Conservation (phyloP, 2,329 filamentous ascomycete genomes). For the Metarhizium album region DNA sequence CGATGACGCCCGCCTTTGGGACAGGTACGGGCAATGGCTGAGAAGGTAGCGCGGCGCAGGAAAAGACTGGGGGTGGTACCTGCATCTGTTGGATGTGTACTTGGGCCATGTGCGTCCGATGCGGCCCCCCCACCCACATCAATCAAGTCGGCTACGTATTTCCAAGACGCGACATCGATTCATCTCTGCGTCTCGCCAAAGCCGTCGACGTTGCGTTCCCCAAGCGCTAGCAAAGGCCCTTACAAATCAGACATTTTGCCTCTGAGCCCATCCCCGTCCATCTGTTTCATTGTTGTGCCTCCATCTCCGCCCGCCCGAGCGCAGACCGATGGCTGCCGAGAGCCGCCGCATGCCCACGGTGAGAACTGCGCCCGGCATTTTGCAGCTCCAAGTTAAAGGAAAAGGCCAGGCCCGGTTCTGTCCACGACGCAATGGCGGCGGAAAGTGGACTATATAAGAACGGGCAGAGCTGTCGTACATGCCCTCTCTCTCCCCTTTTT, state of each 20-base stretch:
- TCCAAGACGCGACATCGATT: no score
- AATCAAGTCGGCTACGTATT: no score
- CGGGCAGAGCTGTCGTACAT: no score
- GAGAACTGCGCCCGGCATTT: background rate
- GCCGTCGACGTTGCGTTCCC: no score
- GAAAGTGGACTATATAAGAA: no score
- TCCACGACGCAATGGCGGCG: no score
- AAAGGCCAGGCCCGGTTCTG: no score
- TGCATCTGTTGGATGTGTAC: background rate
- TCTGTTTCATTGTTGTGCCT: background rate
- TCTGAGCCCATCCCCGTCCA: slow-evolving; percentile 4
- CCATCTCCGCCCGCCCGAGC: slow-evolving; percentile 23
- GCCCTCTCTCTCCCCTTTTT: no score
- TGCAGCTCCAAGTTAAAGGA: no score
- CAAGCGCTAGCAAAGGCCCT: no score
- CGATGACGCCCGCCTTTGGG: background rate
- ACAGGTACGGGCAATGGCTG: background rate
- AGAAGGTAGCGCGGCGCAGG: background rate
- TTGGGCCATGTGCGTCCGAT: background rate
- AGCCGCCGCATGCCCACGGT: background rate
- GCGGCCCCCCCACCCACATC: background rate
- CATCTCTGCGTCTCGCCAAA: no score
- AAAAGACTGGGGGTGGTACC: background rate
- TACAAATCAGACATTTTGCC: background rate
- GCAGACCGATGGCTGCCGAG: slow-evolving; percentile 24